Percentiles rank a stretch among this genome's conserved stretches.
phyloP scores from a whole-genome alignment of 208 protist genomes.

The Wallacemonas sp. region DNA sequence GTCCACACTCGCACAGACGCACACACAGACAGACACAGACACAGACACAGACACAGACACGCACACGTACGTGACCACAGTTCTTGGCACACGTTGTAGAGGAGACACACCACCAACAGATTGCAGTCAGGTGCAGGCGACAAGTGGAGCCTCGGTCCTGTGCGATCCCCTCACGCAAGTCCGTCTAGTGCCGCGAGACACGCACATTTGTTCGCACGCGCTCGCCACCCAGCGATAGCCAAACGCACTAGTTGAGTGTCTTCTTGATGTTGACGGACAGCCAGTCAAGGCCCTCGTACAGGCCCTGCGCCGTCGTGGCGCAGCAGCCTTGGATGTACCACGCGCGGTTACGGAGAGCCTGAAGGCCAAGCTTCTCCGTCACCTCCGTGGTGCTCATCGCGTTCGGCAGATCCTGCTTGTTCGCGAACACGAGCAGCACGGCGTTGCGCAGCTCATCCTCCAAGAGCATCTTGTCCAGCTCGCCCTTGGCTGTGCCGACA shows the following conservation, averaged over 20 bases:
- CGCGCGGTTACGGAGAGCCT: constrained; percentile 90
- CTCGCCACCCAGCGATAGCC: no score
- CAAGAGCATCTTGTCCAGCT: constrained; percentile 96
- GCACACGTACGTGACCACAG: no score
- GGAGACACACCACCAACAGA: no score
- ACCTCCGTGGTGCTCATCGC: constrained; percentile 97
- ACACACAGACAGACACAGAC: no score
- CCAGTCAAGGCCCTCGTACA: constrained; percentile 95
- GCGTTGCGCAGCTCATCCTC: constrained; percentile 98
- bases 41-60: no score
- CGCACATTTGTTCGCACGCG: no score
- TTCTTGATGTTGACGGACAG: constrained; percentile 89
- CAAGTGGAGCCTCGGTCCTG: no score
- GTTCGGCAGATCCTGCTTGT: constrained; percentile 99
- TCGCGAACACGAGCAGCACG: constrained; percentile 98
- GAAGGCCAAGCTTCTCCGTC: constrained; percentile 95
- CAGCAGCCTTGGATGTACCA: constrained; percentile 95
- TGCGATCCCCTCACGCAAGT: no score
- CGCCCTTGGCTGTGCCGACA: constrained; percentile 86
- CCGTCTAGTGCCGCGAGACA: no score
- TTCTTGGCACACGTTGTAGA: no score
- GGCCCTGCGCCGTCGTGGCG: constrained; percentile 90
- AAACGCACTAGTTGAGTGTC: constrained; percentile 18
- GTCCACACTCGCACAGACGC: no score
- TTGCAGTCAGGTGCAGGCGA: no score